phyloP scores from a whole-genome alignment of 1,139 yeast genomes.

The Taiozyma sp. region DNA sequence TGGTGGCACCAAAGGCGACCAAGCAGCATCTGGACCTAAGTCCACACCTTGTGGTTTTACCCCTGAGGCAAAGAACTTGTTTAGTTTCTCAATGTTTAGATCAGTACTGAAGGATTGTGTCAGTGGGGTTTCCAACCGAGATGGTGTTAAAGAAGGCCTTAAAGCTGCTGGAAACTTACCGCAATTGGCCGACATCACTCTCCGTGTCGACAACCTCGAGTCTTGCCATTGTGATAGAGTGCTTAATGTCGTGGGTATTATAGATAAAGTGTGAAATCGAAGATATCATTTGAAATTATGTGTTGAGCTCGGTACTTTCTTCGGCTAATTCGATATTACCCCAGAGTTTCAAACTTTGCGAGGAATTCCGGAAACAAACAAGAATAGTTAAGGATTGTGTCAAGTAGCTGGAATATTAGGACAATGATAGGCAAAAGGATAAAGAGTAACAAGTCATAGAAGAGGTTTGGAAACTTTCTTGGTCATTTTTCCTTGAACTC shows the following conservation, averaged over 20 bases:
- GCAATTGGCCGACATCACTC: slow-evolving; percentile 19
- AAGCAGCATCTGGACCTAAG: slow-evolving; percentile 4
- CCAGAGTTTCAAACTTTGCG: neutral
- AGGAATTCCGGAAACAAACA: neutral
- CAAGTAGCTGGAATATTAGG: no score
- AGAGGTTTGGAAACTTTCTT: no score
- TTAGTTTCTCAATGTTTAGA: slow-evolving; percentile 3
- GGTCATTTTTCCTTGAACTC: no score
- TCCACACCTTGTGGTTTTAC: slow-evolving; percentile 6
- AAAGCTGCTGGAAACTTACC: slow-evolving; percentile 3
- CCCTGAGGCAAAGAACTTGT: slow-evolving; percentile 6
- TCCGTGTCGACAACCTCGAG: slow-evolving; percentile 18
- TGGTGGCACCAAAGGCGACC: slow-evolving; percentile 19
- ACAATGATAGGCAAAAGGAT: no score
- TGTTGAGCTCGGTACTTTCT: neutral
- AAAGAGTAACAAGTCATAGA: no score
- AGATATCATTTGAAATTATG: no score
- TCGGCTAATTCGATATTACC: neutral
- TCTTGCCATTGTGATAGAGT: neutral
- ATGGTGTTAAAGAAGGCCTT: no score
- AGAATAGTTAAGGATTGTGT: no score
- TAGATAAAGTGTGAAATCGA: neutral
- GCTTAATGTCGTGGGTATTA: no score
- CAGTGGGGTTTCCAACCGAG: neutral
- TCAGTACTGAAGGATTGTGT: slow-evolving; percentile 5